Evolutionary conservation across 805 yeast genomes (phyloP).

Genomic region (Candida argentea): DNA sequence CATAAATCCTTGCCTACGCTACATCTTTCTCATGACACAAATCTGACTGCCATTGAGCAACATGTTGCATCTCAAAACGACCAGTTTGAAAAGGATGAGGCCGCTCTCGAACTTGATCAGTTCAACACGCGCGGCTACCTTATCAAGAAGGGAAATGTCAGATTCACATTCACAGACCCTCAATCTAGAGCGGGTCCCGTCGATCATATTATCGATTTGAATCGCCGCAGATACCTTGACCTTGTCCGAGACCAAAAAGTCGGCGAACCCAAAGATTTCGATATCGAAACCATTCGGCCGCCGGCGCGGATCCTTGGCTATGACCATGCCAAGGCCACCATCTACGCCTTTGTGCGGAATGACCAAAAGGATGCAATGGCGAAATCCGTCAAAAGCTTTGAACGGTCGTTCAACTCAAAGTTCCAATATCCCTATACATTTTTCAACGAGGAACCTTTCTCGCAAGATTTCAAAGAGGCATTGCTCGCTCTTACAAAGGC

Average conservation of each 20-base stretch:
- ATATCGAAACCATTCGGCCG: slow-evolving; percentile 20
- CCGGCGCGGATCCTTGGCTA: slow-evolving; percentile 15
- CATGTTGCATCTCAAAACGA: too few species aligned
- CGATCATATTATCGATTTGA: too few species aligned
- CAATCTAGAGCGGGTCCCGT: too few species aligned
- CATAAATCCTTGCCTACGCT: too few species aligned
- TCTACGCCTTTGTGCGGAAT: slow-evolving; percentile 64
- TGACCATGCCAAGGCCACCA: slow-evolving; percentile 62
- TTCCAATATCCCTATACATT: slow-evolving; percentile 77
- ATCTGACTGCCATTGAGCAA: too few species aligned
- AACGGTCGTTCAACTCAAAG: slow-evolving; percentile 53
- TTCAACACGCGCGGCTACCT: too few species aligned
- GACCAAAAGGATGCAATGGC: slow-evolving; percentile 42
- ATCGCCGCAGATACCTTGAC: too few species aligned
- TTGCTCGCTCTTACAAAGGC: slow-evolving; percentile 26
- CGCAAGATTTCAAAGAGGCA: slow-evolving; percentile 40
- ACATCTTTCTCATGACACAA: too few species aligned
- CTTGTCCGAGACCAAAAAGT: slow-evolving; percentile 26
- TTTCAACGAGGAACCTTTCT: slow-evolving; percentile 60
- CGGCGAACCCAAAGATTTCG: slow-evolving; percentile 38
- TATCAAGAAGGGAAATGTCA: too few species aligned
- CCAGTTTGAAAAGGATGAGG: too few species aligned
- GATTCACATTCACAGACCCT: too few species aligned
- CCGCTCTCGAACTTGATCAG: too few species aligned
- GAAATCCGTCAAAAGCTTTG: slow-evolving; percentile 50